Evolutionary conservation across 148 eudicot genomes (phyloP).

Genomic region (Chenopodium berlandieri): DNA sequence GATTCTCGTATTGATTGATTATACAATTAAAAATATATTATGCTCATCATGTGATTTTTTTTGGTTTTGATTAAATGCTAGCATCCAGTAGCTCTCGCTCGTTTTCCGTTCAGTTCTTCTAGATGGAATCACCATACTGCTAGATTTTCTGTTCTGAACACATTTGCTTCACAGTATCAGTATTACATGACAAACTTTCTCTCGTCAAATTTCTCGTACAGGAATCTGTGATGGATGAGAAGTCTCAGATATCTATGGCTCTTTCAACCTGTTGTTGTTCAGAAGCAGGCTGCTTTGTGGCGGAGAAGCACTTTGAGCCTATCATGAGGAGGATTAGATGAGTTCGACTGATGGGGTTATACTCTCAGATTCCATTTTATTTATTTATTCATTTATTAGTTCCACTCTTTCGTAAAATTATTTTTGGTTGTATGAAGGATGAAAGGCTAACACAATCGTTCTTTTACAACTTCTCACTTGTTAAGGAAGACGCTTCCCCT

Average conservation of each 20-base stretch:
- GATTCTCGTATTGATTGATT: constrained; percentile 45
- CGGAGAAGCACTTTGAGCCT: constrained; percentile 82
- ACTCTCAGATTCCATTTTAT: constrained; percentile 30
- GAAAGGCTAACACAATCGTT: too few relatives aligned
- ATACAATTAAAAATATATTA: not conserved
- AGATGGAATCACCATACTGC: too few relatives aligned
- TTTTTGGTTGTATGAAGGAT: too few relatives aligned
- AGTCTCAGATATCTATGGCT: constrained; percentile 20
- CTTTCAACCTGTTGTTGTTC: too few relatives aligned
- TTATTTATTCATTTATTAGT: too few relatives aligned
- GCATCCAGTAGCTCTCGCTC: not conserved
- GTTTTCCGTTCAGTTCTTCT: too few relatives aligned
- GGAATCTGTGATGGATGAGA: constrained; percentile 25
- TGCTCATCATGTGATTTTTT: too few relatives aligned
- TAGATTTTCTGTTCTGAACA: not conserved
- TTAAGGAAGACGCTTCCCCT: too few relatives aligned
- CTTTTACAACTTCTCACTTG: too few relatives aligned
- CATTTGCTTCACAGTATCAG: not conserved
- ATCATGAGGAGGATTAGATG: constrained; percentile 33
- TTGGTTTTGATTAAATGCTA: too few relatives aligned
- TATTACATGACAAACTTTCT: not conserved
- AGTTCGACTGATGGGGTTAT: constrained; percentile 46
- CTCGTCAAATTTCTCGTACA: not conserved
- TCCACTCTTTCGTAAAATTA: too few relatives aligned
- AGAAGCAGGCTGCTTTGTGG: constrained; percentile 44